Evolutionary conservation across 2,329 filamentous ascomycete species (phyloP), one percentile per base, ranked within the genome.

Genomic region (Leptographium lundbergii): DNA sequence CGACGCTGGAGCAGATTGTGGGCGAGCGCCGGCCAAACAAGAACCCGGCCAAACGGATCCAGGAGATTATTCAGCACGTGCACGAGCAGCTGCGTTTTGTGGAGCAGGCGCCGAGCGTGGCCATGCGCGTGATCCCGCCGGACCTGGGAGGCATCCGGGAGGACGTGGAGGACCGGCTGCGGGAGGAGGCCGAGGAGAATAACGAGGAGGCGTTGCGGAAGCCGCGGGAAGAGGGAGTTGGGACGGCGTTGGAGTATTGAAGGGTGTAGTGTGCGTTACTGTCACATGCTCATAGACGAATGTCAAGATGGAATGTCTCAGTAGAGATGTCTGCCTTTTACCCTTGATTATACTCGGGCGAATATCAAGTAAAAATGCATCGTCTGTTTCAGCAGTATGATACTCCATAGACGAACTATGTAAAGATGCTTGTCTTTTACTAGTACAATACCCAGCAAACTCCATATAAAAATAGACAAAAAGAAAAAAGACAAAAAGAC

Each of bases 71-170:
- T 4, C 80, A 87, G 68, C 85, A 89, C 61, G 85, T 96, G 51
- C 82, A 84, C 51, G 89, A 95, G 70, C 91, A 97, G 72, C 73
- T 99, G 63, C 81, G 89, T 29, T 96, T 95, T 69, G 84, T 97
- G 57, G 79, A 88, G 67, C 81, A 85, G 45, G 89, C 90, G 9
- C 94, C 94, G 0, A 95, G 90, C 66, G 89, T 95, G 32, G 90
- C 95, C 70, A 87, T 91, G 73, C 82, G 84, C 65, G 80, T 84
- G 52, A 88, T 96, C 57, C 90, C 89, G 11, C 87, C 88, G 0
- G 89, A 92, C 67, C 77, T 94, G 7, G 77, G 80, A 22, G 82
- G 78, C 50, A 77, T 88, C 13, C 76, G 87, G 63, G 82, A 87
- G 60, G 81, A 88, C 58, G 81, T 89, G 1, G 88, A 91, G 67